Evolutionary conservation across 805 yeast species (phyloP).

Genomic region (Saturnispora serradocipensis): DNA sequence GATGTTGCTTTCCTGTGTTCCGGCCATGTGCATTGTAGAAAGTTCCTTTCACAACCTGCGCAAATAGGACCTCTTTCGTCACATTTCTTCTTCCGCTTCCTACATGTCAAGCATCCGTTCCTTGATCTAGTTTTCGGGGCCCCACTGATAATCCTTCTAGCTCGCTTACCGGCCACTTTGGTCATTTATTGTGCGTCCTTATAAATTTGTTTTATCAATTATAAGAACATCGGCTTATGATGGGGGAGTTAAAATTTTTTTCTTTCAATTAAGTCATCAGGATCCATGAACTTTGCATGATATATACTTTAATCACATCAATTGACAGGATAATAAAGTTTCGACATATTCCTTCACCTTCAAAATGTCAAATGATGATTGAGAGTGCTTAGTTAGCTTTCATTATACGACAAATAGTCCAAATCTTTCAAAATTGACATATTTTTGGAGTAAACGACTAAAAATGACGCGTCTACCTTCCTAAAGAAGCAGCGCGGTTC

Average conservation of each 20-base stretch:
- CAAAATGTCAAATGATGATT: neutral
- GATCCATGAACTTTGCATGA: neutral
- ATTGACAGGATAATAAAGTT: neutral
- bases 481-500: neutral
- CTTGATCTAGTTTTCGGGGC: constrained; percentile 22
- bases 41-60: constrained; percentile 29
- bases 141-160: constrained; percentile 3
- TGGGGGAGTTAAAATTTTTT: neutral
- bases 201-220: neutral
- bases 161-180: neutral
- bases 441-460: neutral
- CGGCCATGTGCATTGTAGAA: constrained; percentile 29
- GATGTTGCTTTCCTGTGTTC: constrained; percentile 20
- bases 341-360: neutral
- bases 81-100: constrained; percentile 31
- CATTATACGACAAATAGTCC: neutral
- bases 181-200: neutral
- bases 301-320: neutral
- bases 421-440: neutral
- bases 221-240: neutral
- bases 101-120: constrained; percentile 31
- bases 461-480: constrained; percentile 1
- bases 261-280: neutral
- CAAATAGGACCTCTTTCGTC: constrained; percentile 27
- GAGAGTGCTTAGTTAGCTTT: neutral